Evolutionary conservation across 2,329 filamentous ascomycete genomes (phyloP), one percentile per base, ranked within the genome.

Genomic region (Hypoxylon sp.): DNA sequence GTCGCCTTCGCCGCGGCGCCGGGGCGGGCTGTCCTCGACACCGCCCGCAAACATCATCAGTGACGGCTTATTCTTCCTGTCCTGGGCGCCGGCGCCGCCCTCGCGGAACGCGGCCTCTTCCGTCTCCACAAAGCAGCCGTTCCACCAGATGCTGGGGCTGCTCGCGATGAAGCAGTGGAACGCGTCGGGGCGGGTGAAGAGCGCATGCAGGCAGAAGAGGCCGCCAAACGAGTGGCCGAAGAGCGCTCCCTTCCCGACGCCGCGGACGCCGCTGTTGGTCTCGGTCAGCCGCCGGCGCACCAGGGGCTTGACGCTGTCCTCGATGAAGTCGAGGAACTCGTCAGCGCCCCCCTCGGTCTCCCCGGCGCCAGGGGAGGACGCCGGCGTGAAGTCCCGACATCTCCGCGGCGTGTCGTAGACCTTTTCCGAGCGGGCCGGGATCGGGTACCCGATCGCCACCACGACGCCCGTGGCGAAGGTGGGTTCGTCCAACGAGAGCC

Each of bases 221-320:
- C 79, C 81, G 2, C 79, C 79, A 21, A 79, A 81, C 0, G 79
- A 82, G 54, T 83, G 80, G 0, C 80, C 80, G 35, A 76, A 81
- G 1, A 83, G 68, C 0, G 77, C 80, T 45, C 77, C 77, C 20
- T 73, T 73, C 1, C 69, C 66, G 13, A 74, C 71, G 0, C 58
- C 63, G n/a, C n/a, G n/a, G 2, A 73, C 63, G 10, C 48, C 43
- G n/a, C 2, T 51, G n/a, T 67, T n/a, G n/a, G 43, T 58, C 24
- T 68, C 1, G 64, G 70, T 53, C 70, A 79, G 21, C 58, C 69
- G 21, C 13, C 67, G 37, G 31, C 67, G 45, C 6, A 73, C 55
- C 58, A 74, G 70, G 0, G 75, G 69, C 48, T 75, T 74, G 2
- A 80, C 69, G 2, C 73, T 69, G 1, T 70, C 69, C 42, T 77